Evolutionary conservation across 495 filamentous ascomycete genomes (phyloP).

Genomic region (Rhizodiscina lignyota): DNA sequence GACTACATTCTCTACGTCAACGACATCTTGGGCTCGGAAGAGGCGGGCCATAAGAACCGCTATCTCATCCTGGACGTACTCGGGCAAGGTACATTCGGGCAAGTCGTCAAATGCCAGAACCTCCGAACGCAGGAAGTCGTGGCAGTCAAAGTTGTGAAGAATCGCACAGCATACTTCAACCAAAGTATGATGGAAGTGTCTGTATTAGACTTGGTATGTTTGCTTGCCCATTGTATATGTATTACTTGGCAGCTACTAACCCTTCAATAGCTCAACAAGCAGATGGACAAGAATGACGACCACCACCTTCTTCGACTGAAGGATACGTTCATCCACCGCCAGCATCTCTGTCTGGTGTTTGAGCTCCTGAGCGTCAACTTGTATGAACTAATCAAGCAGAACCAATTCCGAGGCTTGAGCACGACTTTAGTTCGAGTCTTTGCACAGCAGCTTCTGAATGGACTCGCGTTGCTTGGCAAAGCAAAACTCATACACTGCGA

Average conservation of each 20-base stretch:
- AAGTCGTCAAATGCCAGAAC: slow-evolving; percentile 99
- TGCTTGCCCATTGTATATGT: not conserved
- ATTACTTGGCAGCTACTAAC: slow-evolving; percentile 12
- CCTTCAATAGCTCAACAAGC: slow-evolving; percentile 66
- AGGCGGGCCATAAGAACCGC: slow-evolving; percentile 94
- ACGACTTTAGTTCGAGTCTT: slow-evolving; percentile 97
- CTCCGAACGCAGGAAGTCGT: slow-evolving; percentile 96
- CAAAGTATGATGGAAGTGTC: slow-evolving; percentile 99
- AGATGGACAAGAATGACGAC: slow-evolving; percentile 98
- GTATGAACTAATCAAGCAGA: slow-evolving; percentile 99
- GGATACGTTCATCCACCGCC: slow-evolving; percentile 95
- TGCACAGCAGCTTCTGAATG: slow-evolving; percentile 90
- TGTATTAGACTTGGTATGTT: slow-evolving; percentile 76
- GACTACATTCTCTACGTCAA: slow-evolving; percentile 99
- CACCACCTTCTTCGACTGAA: slow-evolving; percentile 92
- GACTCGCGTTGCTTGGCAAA: slow-evolving; percentile 84
- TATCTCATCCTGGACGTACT: slow-evolving; percentile 97
- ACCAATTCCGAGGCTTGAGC: slow-evolving; percentile 94
- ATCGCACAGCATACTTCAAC: slow-evolving; percentile 98
- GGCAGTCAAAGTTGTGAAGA: slow-evolving; percentile 98
- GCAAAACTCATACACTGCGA: slow-evolving; percentile 97
- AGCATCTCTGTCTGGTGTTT: slow-evolving; percentile 95
- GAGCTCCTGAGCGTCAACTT: slow-evolving; percentile 95
- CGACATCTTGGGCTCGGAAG: slow-evolving; percentile 94
- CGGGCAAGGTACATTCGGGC: slow-evolving; percentile 97